These are phyloP conservation scores for Apiotrichum gracile DNA, from an alignment of 1,284 basidiomycete genomes.

Conservation along the genomic window DNA sequence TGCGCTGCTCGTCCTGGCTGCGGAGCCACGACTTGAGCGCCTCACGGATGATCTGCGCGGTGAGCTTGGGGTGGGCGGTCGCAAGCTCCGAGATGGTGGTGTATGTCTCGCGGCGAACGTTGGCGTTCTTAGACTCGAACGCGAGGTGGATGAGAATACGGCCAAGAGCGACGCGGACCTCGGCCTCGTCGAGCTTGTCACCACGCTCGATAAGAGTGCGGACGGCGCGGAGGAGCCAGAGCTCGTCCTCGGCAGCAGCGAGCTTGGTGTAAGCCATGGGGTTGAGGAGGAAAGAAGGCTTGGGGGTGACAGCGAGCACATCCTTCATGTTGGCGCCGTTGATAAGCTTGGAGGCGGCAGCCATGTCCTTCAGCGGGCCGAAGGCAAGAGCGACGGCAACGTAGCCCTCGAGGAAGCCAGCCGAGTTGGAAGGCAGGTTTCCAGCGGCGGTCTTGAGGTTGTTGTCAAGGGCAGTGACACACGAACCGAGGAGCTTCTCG, in stretches of 20 bases:
- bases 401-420: constrained; percentile 75
- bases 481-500: constrained; percentile 51
- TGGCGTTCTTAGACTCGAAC: constrained; percentile 55
- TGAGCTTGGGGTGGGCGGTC: constrained; percentile 50
- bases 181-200: constrained; percentile 55
- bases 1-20: constrained; percentile 25
- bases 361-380: constrained; percentile 51
- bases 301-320: constrained; percentile 50
- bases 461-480: constrained; percentile 61
- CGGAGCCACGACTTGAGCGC: constrained; percentile 49
- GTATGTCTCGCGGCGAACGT: constrained; percentile 54
- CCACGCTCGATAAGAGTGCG: constrained; percentile 55
- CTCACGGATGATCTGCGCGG: constrained; percentile 55
- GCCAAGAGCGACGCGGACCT: constrained; percentile 58
- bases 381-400: constrained; percentile 65
- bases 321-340: constrained; percentile 37
- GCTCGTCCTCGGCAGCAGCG: constrained; percentile 59
- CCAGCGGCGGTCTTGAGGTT: constrained; percentile 55
- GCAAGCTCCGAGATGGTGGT: constrained; percentile 47
- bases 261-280: constrained; percentile 79
- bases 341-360: constrained; percentile 24
- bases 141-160: constrained; percentile 62
- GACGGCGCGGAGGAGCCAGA: constrained; percentile 69
- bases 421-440: constrained; percentile 56
- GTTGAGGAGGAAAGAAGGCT: constrained; percentile 78